Evolutionary conservation across 805 yeast genomes (phyloP).

Genomic region (Ogataea nitratoaversa): DNA sequence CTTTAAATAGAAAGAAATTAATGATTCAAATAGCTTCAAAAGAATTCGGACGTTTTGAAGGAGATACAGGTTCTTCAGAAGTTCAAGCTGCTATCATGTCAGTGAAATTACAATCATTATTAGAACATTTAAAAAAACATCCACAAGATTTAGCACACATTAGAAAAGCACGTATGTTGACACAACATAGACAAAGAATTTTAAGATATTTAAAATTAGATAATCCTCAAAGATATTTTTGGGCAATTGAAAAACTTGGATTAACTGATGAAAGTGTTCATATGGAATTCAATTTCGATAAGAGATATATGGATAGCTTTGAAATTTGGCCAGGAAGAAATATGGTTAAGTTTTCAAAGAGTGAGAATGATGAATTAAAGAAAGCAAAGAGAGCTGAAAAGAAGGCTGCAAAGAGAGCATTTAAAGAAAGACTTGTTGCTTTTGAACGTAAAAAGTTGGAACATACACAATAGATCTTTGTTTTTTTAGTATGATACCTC

Average conservation of each 20-base stretch:
- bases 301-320: conserved; percentile 72
- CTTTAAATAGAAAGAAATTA: conserved; percentile 50
- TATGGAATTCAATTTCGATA: conserved; percentile 78
- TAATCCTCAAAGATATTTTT: conserved; percentile 76
- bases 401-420: conserved; percentile 31
- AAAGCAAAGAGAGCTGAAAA: conserved; percentile 44
- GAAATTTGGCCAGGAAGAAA: conserved; percentile 72
- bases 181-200: conserved; percentile 83
- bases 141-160: conserved; percentile 71
- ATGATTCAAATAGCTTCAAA: conserved; percentile 62
- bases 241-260: conserved; percentile 85
- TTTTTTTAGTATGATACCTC: too few relatives aligned
- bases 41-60: conserved; percentile 79
- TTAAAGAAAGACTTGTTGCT: conserved; percentile 10
- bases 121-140: conserved; percentile 64
- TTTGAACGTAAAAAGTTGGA: neutral
- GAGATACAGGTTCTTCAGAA: conserved; percentile 93
- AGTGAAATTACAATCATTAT: conserved; percentile 70
- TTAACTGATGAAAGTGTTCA: conserved; percentile 74
- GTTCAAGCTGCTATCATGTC: conserved; percentile 93
- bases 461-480: too few relatives aligned
- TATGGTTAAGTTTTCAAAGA: conserved; percentile 53
- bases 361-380: conserved; percentile 42
- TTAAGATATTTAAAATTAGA: conserved; percentile 78
- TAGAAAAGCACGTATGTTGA: conserved; percentile 72